Evolutionary conservation across 306 rosid species (phyloP).

Genomic region (Astragalus membranaceus): DNA sequence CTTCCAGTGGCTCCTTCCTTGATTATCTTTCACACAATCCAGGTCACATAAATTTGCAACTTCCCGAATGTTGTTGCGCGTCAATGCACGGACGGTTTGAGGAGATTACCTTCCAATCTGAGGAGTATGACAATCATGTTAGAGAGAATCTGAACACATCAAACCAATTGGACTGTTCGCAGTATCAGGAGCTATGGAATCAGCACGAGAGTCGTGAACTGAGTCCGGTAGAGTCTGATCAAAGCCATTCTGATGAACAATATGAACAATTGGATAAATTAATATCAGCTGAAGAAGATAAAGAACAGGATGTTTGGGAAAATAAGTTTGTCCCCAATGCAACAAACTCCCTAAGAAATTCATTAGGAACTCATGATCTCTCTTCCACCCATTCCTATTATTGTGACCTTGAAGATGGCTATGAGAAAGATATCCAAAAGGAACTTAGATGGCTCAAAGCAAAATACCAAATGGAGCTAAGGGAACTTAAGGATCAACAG

Average conservation of each 20-base stretch:
- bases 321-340: conserved; percentile 4
- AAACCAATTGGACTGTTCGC: conserved; percentile 31
- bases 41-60: conserved; percentile 35
- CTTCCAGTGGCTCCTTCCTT: conserved; percentile 53
- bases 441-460: conserved; percentile 81
- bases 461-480: conserved; percentile 63
- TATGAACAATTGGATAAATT: conserved; percentile 43
- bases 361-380: conserved; percentile 41
- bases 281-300: conserved; percentile 25
- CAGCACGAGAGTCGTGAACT: conserved; percentile 60
- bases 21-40: conserved; percentile 38
- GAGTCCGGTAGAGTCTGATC: conserved; percentile 60
- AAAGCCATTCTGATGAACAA: conserved; percentile 70
- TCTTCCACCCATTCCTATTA: conserved; percentile 27
- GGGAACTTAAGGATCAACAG: conserved; percentile 55
- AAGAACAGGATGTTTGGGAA: conserved; percentile 27
- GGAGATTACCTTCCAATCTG: conserved; percentile 75
- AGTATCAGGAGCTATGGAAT: conserved; percentile 50
- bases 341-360: conserved; percentile 24
- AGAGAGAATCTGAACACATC: conserved; percentile 33
- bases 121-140: conserved; percentile 47
- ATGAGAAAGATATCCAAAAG: conserved; percentile 48
- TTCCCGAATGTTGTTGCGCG: conserved; percentile 59
- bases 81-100: conserved; percentile 87
- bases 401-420: conserved; percentile 24